Base-by-base conservation (phyloP, 768 basidiomycete species). In the Mycena latifolia region DNA sequence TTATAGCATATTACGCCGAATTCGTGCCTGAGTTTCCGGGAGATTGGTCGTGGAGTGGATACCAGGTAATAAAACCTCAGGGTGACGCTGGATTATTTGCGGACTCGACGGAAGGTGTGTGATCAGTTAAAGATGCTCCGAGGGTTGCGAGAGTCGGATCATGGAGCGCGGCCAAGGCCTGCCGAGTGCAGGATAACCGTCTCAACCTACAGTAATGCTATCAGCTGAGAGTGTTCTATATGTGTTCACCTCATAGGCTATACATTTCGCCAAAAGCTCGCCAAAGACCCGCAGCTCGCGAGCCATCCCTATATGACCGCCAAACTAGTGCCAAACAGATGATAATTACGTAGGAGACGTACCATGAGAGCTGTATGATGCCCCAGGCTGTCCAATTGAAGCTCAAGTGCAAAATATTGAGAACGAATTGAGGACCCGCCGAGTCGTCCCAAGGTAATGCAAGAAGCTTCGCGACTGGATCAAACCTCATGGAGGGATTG, bases 261-360 rank as follows among this genome's bases (percentile, higher is more conserved):
- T 33, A 33, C n/a, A 35, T 33, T 33, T 28, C 61, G 61, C 61
- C 1, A 47, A 54, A 61, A 61, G 61, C 33, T 61, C 61, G 61
- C 61, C 1, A 61, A 54, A 54, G 25, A 22, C 12, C 37, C 18
- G 17, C n/a, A n/a, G n/a, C 5, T 45, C 20, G 17, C 15, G 43
- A 5, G 17, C 11, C 11, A 18, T 39, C 18, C 11, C 18, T 4
- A 39, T 18, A 35, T 35, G 33, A 35, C 8, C 8, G 6, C 33
- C 6, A 35, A 7, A 14, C 8, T 35, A 7, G 33, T 6, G 33
- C 8, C 33, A 35, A 35, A 60, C 31, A 33, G 11, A 33, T 11
- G 31, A 33, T n/a, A n/a, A n/a, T n/a, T n/a, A n/a, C n/a, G n/a
- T n/a, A n/a, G n/a, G n/a, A n/a, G n/a, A n/a, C n/a, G n/a, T n/a